Base-by-base conservation (phyloP, 2,329 filamentous ascomycete genomes). In the Zymoseptoria tritici region DNA sequence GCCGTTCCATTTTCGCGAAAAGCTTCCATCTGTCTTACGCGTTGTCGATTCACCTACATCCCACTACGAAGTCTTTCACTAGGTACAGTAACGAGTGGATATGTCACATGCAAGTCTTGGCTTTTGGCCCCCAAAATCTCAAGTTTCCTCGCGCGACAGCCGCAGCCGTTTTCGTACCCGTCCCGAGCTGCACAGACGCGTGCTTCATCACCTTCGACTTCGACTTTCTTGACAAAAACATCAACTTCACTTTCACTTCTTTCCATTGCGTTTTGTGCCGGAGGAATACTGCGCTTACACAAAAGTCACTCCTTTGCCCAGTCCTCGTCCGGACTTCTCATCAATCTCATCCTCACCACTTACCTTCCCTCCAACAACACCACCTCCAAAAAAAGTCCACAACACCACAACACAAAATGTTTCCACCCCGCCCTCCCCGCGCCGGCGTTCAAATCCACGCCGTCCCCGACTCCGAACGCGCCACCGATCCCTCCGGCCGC, bases 361-460 rank as follows among this genome's bases (percentile, higher is more conserved):
- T 1, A 42, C 36, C 16, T 36, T 16, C 9, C 31, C 9, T 36
- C 31, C 3, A 22, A 42, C 36, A 16, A 16, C 36, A 42, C 9
- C 36, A 42, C 36, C 36, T 13, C 36, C 9, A n/a, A n/a, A n/a
- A n/a, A n/a, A n/a, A n/a, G n/a, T n/a, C n/a, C 36, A 42, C 36
- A 42, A 42, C 36, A 42, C 26, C 9, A 42, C 36, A 11, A 42
- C 11, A n/a, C n/a, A n/a, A n/a, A 42, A 42, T 42, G 36, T 42
- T 42, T 3, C 36, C 36, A 42, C 36, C 36, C 16, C 36, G 36
- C 11, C 11, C 36, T 6, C 36, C 36, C 3, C 36, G 36, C 36
- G 26, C 26, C 6, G 76, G 75, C 58, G 86, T 86, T 81, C 84
- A 87, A 73, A 83, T 87, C 56, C 84, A 87, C 72, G 83, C 82